Conservation (phyloP, 148 eudicot genomes). For the Euryodendron excelsum region DNA sequence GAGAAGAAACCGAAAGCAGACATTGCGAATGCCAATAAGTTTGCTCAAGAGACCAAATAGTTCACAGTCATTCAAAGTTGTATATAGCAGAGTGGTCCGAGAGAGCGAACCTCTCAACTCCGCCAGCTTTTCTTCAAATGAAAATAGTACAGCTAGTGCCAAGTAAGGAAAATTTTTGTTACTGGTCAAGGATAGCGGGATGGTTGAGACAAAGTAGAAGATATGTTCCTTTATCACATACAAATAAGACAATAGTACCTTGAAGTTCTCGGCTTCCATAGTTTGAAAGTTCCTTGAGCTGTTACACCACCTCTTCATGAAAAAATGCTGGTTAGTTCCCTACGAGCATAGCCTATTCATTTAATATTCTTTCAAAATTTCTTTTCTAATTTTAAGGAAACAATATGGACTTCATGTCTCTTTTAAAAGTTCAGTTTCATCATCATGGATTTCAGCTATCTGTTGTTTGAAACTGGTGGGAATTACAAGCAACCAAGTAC, state of each 20-base stretch:
- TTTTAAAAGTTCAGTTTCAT: neutral
- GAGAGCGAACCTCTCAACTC: slow-evolving; percentile 66
- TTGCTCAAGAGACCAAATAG: slow-evolving; percentile 79
- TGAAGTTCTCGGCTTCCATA: slow-evolving; percentile 19
- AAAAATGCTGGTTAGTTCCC: slow-evolving; percentile 40
- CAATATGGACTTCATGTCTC: neutral
- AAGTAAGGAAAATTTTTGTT: slow-evolving; percentile 32
- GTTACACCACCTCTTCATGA: slow-evolving; percentile 8
- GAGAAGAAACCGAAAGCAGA: slow-evolving; percentile 81
- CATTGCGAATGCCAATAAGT: slow-evolving; percentile 85
- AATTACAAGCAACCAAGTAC: neutral
- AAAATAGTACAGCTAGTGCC: slow-evolving; percentile 35
- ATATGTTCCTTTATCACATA: slow-evolving; percentile 12
- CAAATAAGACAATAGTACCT: slow-evolving; percentile 3
- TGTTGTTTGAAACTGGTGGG: neutral
- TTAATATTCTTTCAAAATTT: neutral
- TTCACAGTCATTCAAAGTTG: slow-evolving; percentile 82
- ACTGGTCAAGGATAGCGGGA: slow-evolving; percentile 24
- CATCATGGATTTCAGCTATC: neutral
- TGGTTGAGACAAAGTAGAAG: slow-evolving; percentile 20
- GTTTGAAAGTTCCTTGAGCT: slow-evolving; percentile 17
- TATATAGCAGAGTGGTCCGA: slow-evolving; percentile 75
- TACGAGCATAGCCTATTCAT: slow-evolving; percentile 9
- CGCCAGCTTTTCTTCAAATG: slow-evolving; percentile 43
- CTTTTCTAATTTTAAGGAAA: neutral